phyloP scores from a whole-genome alignment of 2,329 filamentous ascomycete genomes.

The Tolypocladium sp. region DNA sequence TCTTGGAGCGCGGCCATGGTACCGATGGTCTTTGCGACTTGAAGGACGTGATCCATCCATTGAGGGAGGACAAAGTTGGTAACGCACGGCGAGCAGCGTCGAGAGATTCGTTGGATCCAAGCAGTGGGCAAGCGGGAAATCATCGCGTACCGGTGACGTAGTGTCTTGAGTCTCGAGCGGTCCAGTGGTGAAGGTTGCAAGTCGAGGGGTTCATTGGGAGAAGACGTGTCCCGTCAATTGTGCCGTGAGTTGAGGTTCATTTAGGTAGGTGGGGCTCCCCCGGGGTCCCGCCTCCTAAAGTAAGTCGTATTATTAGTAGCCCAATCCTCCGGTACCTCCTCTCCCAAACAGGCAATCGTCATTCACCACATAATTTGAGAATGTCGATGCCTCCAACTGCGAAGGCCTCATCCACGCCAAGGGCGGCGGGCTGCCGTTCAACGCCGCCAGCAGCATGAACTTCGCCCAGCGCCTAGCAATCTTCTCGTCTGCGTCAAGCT shows the following conservation, averaged over 20 bases:
- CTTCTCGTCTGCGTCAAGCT: background rate
- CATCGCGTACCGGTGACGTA: too few species aligned
- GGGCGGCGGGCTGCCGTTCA: background rate
- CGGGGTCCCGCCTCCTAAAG: background rate
- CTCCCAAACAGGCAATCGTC: background rate
- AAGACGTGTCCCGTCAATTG: background rate
- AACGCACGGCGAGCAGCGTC: too few species aligned
- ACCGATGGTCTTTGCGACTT: too few species aligned
- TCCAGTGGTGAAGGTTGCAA: background rate
- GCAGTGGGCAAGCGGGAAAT: too few species aligned
- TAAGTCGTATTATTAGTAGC: too few species aligned
- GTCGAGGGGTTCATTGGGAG: background rate
- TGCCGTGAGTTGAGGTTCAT: background rate
- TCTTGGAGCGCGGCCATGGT: too few species aligned
- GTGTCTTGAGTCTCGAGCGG: too few species aligned
- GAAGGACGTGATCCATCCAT: too few species aligned
- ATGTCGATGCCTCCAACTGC: background rate
- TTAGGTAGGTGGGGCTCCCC: background rate
- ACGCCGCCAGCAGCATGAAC: background rate
- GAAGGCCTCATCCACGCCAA: background rate
- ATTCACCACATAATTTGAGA: background rate
- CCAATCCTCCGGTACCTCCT: background rate
- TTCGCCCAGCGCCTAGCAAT: background rate
- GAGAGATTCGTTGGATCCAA: too few species aligned
- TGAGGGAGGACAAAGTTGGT: too few species aligned